phyloP scores from a whole-genome alignment of 768 basidiomycete genomes.

The Mycena amicta region DNA sequence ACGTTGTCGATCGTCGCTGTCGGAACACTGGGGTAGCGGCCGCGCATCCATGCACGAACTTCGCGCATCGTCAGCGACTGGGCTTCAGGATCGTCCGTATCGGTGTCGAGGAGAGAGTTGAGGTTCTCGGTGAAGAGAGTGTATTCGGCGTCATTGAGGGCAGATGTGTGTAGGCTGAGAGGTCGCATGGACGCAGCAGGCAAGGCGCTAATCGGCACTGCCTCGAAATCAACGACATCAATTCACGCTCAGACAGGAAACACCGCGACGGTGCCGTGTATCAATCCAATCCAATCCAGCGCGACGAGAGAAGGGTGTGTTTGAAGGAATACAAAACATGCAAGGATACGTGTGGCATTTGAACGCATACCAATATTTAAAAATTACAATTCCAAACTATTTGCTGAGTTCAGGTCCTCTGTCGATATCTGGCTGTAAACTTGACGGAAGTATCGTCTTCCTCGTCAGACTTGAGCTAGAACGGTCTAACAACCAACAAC shows the following conservation, averaged over 20 bases:
- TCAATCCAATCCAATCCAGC: too few relatives aligned
- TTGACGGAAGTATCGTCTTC: too few relatives aligned
- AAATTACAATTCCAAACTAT: too few relatives aligned
- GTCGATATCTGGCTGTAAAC: too few relatives aligned
- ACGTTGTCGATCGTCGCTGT: slow-evolving; percentile 62
- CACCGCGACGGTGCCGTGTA: too few relatives aligned
- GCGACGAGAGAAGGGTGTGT: too few relatives aligned
- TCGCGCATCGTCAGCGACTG: slow-evolving; percentile 47
- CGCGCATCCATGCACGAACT: slow-evolving; percentile 74
- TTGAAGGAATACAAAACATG: too few relatives aligned
- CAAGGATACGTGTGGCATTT: too few relatives aligned
- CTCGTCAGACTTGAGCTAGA: too few relatives aligned
- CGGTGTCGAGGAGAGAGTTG: slow-evolving; percentile 48
- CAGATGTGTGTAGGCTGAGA: slow-evolving; percentile 71
- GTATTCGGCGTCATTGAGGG: slow-evolving; percentile 76
- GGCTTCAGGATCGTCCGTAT: slow-evolving; percentile 28
- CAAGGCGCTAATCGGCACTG: not conserved
- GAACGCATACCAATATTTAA: too few relatives aligned
- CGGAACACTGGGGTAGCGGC: slow-evolving; percentile 61
- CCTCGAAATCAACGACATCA: not conserved
- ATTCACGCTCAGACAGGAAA: not conserved
- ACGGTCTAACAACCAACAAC: too few relatives aligned
- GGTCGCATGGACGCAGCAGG: slow-evolving; percentile 49
- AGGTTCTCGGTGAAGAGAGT: slow-evolving; percentile 64
- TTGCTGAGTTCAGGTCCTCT: too few relatives aligned